Base-by-base conservation (phyloP, 140 eudicot species). In the Senecio squalidus region DNA sequence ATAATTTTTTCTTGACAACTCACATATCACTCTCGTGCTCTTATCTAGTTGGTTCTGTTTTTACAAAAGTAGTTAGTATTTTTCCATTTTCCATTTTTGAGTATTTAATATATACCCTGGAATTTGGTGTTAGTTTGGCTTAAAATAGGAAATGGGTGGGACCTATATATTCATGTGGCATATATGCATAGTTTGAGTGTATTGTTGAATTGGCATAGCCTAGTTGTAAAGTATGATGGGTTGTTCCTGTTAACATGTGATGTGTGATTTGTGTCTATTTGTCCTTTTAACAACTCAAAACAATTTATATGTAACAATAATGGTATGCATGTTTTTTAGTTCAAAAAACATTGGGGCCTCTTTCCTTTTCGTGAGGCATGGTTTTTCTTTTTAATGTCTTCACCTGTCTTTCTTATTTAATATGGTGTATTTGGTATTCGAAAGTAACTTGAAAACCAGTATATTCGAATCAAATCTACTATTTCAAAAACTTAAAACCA, bases 181-280 rank as follows among this genome's bases (percentile, higher is more conserved):
- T 39, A 23, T 18, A 46, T 62, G 33, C 43, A 62, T 17, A 29
- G 45, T 39, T 6, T 64, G 27, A 51, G 60, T 51, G 57, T 46
- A 29, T 46, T 11, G 34, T 41, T 29, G 30, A 8, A 16, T 46
- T 27, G 22, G 1, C 8, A 62, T n/a, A n/a, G n/a, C n/a, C n/a
- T 62, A 13, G 68, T 30, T 46, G 68, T 45, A 46, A 62, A 61
- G 66, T 38, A 49, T 64, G 20, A 50, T 24, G 57, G 25, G 33
- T 11, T 24, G 34, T 50, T n/a, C 20, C 34, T 9, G 25, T 23
- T 51, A 21, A 31, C 72, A 66, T 66, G 72, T 66, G 72, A 66
- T 20, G 47, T 54, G 21, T 64, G 38, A 33, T 49, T 4, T 61
- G 7, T 50, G 31, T 46, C 13, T 49, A 31, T 53, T 53, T 40